These are phyloP conservation scores for Sphagnum magellanicum DNA, from an alignment of 228 moss, liverwort and hornwort genomes.

Conservation along the genomic window DNA sequence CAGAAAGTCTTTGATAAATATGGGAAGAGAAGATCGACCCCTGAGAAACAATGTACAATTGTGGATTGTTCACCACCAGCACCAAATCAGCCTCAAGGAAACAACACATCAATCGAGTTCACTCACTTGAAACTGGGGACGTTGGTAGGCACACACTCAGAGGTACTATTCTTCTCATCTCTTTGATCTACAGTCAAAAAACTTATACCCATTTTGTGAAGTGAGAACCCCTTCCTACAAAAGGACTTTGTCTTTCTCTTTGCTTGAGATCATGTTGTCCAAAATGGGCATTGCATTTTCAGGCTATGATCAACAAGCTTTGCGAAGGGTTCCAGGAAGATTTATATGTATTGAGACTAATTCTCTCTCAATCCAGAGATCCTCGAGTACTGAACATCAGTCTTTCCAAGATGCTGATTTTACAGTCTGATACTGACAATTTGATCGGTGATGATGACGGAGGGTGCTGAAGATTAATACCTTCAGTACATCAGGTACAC, in stretches of 20 bases:
- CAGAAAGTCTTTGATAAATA: constrained; percentile 30
- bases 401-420: no score
- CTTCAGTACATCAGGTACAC: constrained; percentile 15
- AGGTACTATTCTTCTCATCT: constrained; percentile 7
- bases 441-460: neutral
- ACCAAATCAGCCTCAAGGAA: neutral
- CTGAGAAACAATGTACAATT: neutral
- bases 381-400: no score
- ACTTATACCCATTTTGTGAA: no score
- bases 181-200: neutral
- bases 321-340: no score
- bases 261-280: no score
- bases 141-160: constrained; percentile 4
- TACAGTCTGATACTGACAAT: neutral
- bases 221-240: no score
- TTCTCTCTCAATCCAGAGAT: no score
- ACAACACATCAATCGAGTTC: constrained; percentile 8
- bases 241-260: no score
- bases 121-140: constrained; percentile 23
- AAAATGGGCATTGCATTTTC: no score
- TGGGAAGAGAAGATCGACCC: constrained; percentile 9
- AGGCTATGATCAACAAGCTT: no score
- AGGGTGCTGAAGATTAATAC: constrained; percentile 16
- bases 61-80: neutral
- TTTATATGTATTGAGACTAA: no score